Evolutionary conservation across 345 rosid species (phyloP).

Genomic region (Chamaenerion angustifolium): DNA sequence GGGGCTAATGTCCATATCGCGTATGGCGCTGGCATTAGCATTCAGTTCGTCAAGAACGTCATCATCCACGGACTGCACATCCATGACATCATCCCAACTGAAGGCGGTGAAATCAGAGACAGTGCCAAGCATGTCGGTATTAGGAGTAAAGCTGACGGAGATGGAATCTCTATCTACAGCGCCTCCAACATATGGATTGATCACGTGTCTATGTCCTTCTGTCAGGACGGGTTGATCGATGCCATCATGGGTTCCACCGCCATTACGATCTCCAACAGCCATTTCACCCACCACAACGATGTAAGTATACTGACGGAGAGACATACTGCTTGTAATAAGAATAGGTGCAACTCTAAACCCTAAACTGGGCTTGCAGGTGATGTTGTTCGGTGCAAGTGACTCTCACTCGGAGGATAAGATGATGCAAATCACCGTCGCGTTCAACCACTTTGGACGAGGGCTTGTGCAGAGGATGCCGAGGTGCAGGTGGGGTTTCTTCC

Average conservation of each 20-base stretch:
- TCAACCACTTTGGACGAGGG: slow-evolving; percentile 29
- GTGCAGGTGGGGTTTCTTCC: slow-evolving; percentile 42
- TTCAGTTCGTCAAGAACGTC: slow-evolving; percentile 38
- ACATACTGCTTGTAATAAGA: too few relatives aligned
- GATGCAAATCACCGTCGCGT: slow-evolving; percentile 37
- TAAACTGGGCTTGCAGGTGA: too few relatives aligned
- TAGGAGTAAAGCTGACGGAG: slow-evolving; percentile 16
- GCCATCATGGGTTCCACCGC: slow-evolving; percentile 53
- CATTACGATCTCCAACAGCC: slow-evolving; percentile 60
- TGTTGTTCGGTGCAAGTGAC: slow-evolving; percentile 30
- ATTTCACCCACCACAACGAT: slow-evolving; percentile 61
- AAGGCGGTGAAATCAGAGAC: slow-evolving; percentile 57
- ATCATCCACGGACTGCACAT: slow-evolving; percentile 52
- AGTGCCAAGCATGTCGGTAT: slow-evolving; percentile 37
- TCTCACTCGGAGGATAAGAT: slow-evolving; percentile 10
- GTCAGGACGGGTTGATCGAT: slow-evolving; percentile 63
- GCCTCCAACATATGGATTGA: slow-evolving; percentile 21
- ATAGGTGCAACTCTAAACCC: too few relatives aligned
- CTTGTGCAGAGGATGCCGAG: slow-evolving; percentile 39
- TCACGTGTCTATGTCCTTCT: slow-evolving; percentile 24
- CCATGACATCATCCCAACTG: slow-evolving; percentile 26
- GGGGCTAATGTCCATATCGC: slow-evolving; percentile 47
- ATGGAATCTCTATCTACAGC: slow-evolving; percentile 24
- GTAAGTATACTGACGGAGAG: too few relatives aligned
- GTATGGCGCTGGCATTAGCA: slow-evolving; percentile 44